phyloP scores from a whole-genome alignment of 2,329 filamentous ascomycete genomes.

The Trichoderma afroharzianum region DNA sequence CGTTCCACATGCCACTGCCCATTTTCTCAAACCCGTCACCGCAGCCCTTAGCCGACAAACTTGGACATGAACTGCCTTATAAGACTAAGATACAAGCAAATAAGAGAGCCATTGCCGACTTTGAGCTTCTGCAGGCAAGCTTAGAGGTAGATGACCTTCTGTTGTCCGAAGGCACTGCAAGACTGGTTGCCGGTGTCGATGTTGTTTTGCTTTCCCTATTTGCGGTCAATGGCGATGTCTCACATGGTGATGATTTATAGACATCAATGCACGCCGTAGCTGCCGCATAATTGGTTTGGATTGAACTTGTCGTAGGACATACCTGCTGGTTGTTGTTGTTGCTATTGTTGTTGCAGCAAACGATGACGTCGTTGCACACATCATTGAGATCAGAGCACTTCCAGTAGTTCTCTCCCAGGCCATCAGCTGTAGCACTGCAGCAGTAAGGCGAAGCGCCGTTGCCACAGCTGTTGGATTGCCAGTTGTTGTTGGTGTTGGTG shows the following conservation, averaged over 20 bases:
- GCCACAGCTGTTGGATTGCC: not conserved
- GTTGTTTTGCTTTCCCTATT: not conserved
- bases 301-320: not conserved
- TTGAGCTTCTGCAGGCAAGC: not conserved
- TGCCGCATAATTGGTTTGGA: not conserved
- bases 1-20: not conserved
- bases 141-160: not conserved
- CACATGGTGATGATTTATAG: not conserved
- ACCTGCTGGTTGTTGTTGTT: slow-evolving; percentile 2
- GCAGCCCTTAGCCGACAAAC: not conserved
- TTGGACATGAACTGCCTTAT: not conserved
- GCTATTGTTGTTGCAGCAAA: slow-evolving; percentile 2
- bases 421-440: not conserved
- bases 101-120: not conserved
- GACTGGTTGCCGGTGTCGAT: not conserved
- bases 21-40: not conserved
- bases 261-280: not conserved
- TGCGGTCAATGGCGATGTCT: not conserved
- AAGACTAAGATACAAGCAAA: not conserved
- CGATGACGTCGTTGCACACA: not conserved
- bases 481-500: not conserved
- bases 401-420: not conserved
- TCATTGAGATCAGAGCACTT: not conserved
- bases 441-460: not conserved
- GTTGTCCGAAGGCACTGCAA: not conserved